Conservation (phyloP, 805 yeast genomes). For the Candida maris region DNA sequence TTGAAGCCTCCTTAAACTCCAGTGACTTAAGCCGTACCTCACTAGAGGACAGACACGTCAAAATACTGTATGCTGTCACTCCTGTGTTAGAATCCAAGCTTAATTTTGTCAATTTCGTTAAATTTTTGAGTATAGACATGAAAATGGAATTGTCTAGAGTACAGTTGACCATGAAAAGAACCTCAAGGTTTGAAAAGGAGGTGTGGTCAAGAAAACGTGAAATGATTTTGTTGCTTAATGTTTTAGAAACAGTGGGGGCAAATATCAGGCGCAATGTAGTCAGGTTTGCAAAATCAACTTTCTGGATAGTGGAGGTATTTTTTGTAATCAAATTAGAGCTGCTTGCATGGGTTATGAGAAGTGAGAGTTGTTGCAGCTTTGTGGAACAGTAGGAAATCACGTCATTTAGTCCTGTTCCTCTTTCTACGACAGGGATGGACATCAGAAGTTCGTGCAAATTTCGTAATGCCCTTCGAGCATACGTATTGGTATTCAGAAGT, state of each 20-base stretch:
- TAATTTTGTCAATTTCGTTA: constrained; percentile 3
- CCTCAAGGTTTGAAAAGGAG: constrained; percentile 3
- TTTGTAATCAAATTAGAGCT: constrained; percentile 1
- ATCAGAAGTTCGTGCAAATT: constrained; percentile 12
- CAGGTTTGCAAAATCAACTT: constrained; percentile 1
- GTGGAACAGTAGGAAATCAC: constrained; percentile 9
- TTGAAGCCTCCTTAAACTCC: constrained; percentile 8
- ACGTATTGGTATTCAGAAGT: constrained; percentile 5
- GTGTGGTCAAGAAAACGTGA: constrained; percentile 3
- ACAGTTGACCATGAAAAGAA: constrained; percentile 12
- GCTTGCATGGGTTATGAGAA: constrained; percentile 7
- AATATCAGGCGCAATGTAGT: constrained; percentile 4
- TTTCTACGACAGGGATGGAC: constrained; percentile 13
- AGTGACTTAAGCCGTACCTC: constrained; percentile 2
- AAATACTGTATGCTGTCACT: constrained; percentile 5
- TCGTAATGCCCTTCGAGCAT: constrained; percentile 12
- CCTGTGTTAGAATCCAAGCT: constrained; percentile 8
- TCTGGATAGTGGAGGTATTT: not conserved
- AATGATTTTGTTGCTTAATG: constrained; percentile 1
- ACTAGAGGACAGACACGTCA: constrained; percentile 4
- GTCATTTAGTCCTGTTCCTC: constrained; percentile 15
- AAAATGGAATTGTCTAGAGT: constrained; percentile 2
- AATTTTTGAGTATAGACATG: constrained; percentile 1
- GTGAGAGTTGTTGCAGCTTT: constrained; percentile 7
- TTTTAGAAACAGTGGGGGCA: constrained; percentile 5